These are phyloP conservation scores for Entomophthora muscae DNA, from an alignment of 371 early-diverging fungal genomes.

Conservation along the genomic window DNA sequence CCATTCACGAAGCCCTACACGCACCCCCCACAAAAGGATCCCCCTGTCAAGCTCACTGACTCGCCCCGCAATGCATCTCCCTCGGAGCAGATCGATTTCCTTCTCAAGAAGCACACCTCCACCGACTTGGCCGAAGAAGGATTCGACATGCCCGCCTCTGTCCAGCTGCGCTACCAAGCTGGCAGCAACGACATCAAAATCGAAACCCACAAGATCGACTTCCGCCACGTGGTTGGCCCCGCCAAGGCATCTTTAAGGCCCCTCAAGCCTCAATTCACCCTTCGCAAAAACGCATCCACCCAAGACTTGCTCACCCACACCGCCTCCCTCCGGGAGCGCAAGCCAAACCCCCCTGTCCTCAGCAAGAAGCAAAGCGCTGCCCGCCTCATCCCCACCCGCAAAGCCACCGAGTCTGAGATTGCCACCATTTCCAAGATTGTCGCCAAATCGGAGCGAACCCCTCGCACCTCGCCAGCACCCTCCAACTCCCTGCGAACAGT, in stretches of 20 bases:
- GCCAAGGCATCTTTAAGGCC: background rate
- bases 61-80: background rate
- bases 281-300: background rate
- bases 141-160: background rate
- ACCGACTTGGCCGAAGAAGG: background rate
- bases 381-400: background rate
- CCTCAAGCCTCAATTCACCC: background rate
- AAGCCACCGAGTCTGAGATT: background rate
- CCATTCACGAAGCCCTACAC: background rate
- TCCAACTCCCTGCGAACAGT: background rate
- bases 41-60: background rate
- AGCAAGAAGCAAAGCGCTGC: background rate
- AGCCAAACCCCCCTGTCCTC: background rate
- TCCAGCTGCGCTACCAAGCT: background rate
- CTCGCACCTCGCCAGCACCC: background rate
- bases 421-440: background rate
- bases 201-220: background rate
- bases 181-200: background rate
- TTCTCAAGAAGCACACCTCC: background rate
- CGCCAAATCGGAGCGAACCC: background rate
- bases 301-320: background rate
- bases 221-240: background rate
- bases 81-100: background rate
- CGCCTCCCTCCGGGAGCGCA: background rate
- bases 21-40: background rate